Evolutionary conservation across 2,329 filamentous ascomycete species (phyloP).

Genomic region (Trichophyton simii): DNA sequence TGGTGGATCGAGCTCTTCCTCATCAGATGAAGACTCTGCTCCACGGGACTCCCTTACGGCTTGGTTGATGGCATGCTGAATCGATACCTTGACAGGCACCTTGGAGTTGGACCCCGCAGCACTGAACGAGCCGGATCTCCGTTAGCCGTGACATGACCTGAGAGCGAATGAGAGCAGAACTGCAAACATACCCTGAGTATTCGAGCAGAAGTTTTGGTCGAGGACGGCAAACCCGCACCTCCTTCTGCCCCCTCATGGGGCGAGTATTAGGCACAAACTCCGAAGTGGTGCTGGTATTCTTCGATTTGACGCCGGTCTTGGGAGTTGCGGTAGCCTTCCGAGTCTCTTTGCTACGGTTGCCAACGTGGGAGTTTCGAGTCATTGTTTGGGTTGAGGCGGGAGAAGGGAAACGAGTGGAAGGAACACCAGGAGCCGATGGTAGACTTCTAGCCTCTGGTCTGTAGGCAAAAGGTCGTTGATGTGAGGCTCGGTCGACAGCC

Average conservation of each 20-base stretch:
- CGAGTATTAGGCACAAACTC: constrained; percentile 22
- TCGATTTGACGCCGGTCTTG: background rate
- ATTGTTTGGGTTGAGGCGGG: background rate
- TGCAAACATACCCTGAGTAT: background rate
- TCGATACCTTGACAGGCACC: background rate
- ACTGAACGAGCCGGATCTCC: background rate
- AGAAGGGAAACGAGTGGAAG: background rate
- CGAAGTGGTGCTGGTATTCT: background rate
- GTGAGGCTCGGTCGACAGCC: background rate
- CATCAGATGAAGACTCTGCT: background rate
- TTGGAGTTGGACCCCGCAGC: background rate
- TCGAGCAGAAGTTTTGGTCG: background rate
- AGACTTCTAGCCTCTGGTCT: background rate
- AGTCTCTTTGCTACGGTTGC: background rate
- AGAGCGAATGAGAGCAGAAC: background rate
- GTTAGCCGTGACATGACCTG: background rate
- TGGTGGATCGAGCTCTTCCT: background rate
- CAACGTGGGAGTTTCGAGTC: background rate
- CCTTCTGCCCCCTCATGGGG: constrained; percentile 4
- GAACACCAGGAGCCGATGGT: background rate
- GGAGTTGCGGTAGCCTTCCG: background rate
- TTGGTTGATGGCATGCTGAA: background rate
- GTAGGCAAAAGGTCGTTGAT: background rate
- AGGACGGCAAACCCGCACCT: background rate
- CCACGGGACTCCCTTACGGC: background rate